phyloP scores from a whole-genome alignment of 257 asterid genomes.

The Avicennia marina region DNA sequence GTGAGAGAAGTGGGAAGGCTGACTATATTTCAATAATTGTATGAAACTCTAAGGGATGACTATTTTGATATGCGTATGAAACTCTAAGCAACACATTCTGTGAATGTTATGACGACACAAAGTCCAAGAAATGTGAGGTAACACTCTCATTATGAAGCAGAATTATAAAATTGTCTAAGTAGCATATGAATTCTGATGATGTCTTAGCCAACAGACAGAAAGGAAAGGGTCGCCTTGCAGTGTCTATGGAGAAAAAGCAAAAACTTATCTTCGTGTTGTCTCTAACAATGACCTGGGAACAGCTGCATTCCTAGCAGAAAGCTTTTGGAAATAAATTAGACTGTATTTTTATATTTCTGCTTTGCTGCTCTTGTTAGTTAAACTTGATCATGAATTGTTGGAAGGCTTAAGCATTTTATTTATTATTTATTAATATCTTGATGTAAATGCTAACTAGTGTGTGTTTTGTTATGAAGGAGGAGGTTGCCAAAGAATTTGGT shows the following conservation, averaged over 20 bases:
- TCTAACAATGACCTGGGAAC: no score
- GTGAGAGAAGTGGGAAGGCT: neutral
- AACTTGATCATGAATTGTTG: neutral
- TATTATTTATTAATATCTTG: neutral
- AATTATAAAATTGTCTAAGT: neutral
- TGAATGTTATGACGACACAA: neutral
- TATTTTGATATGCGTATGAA: neutral
- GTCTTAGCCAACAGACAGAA: neutral
- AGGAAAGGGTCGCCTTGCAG: no score
- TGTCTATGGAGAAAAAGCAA: neutral
- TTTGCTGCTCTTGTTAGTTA: neutral
- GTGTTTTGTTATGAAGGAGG: slow-evolving; percentile 56
- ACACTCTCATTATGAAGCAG: neutral
- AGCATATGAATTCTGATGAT: neutral
- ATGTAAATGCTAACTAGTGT: neutral
- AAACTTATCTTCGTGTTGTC: neutral
- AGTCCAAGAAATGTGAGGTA: neutral
- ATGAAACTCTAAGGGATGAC: neutral
- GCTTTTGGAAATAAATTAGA: no score
- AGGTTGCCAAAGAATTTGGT: slow-evolving; percentile 83
- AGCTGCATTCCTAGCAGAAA: no score
- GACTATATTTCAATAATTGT: neutral
- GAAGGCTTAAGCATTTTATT: neutral
- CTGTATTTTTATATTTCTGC: no score
- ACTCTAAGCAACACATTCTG: neutral